Base-by-base conservation (phyloP, 441 rosid species). In the Erodium chrysanthum region DNA sequence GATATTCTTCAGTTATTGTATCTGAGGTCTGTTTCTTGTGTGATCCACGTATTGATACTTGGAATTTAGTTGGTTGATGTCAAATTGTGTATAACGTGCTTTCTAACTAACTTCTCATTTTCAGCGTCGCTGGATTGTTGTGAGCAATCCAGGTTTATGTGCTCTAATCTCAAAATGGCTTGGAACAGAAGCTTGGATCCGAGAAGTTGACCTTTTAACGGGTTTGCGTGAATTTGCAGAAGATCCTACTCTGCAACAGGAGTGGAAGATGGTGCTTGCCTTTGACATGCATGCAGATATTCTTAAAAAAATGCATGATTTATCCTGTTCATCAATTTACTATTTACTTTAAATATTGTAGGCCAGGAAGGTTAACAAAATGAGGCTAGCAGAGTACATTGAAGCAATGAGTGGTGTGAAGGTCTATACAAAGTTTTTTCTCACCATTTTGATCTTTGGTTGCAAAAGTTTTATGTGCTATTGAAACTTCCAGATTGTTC, bases 371-470 rank as follows among this genome's bases (percentile, higher is more conserved):
- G 80, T 79, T 76, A 83, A 83, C 71, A 83, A 83, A 76, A 68
- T 77, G 71, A 83, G 87, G 72, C 83, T 83, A 74, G 84, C 87
- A 5, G 83, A 83, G 71, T 83, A 83, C 72, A 81, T 83, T 70
- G 87, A 83, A 83, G 80, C 83, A 70, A 81, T 81, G 82, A 81
- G 78, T 65, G 84, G 83, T 25, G 67, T 83, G 80, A 81, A 83
- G 84, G 84, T 83, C 62, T 67, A 64, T 29, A 27, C 40, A 68
- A 60, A 71, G 65, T 75, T 68, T 37, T 69, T 56, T 14, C 25
- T 67, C 48, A 64, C n/a, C n/a, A 67, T n/a, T 27, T 40, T 11
- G 4, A 48, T 71, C 17, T 25, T 27, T 61, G 37, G 64, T 12
- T 42, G 14, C 14, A 22, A 23, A 46, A 66, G 58, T 21, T 29